phyloP scores from a whole-genome alignment of 2,329 filamentous ascomycete species.

The Aureobasidium vineae region DNA sequence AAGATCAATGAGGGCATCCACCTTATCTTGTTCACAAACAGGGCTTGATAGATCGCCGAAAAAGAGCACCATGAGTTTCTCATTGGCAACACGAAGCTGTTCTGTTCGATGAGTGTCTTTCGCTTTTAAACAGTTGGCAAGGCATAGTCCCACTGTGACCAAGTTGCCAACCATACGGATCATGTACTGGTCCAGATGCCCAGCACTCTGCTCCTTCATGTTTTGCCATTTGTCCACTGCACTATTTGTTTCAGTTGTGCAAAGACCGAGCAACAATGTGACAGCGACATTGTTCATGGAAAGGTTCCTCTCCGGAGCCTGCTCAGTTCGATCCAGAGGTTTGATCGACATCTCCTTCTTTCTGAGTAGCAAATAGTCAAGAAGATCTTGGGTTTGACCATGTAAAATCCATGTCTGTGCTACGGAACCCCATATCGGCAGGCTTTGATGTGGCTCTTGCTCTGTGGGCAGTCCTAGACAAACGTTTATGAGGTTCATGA shows the following conservation, averaged over 20 bases:
- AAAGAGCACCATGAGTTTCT: constrained; percentile 36
- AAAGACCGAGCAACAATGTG: constrained; percentile 13
- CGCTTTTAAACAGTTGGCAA: constrained; percentile 33
- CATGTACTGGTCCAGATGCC: constrained; percentile 48
- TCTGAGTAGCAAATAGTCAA: constrained; percentile 51
- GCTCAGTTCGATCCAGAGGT: not conserved
- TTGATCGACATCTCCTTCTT: not conserved
- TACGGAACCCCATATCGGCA: constrained; percentile 43
- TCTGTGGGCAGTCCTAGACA: constrained; percentile 59
- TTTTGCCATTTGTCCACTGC: constrained; percentile 18
- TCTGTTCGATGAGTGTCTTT: constrained; percentile 33
- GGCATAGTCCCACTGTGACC: constrained; percentile 46
- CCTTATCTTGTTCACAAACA: constrained; percentile 45
- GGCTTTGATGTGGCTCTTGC: constrained; percentile 33
- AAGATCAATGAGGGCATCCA: constrained; percentile 45
- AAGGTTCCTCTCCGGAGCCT: not conserved
- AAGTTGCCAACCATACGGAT: constrained; percentile 52
- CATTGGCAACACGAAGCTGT: constrained; percentile 34
- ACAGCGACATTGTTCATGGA: not conserved
- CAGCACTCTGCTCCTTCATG: constrained; percentile 6
- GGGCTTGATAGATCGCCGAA: constrained; percentile 39
- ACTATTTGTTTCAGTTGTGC: constrained; percentile 9
- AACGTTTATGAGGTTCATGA: constrained; percentile 66
- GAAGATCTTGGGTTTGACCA: constrained; percentile 43
- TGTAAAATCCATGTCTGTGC: constrained; percentile 48